phyloP scores from a whole-genome alignment of 805 yeast species.

The Starmerella stigmatis region DNA sequence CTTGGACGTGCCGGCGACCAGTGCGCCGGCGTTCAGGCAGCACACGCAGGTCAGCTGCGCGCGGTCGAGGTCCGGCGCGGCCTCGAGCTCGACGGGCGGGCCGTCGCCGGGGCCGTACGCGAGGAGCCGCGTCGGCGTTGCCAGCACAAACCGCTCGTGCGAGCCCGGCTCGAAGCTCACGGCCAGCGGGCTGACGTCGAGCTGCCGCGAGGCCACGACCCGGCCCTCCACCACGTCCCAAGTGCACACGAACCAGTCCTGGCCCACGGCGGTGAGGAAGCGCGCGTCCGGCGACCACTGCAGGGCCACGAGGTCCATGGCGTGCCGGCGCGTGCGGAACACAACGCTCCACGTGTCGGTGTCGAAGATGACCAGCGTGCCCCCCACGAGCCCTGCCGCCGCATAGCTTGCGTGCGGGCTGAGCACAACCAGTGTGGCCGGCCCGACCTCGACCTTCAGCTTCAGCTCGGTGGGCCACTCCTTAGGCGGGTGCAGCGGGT shows the following conservation, averaged over 20 bases:
- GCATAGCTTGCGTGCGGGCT: conserved; percentile 15
- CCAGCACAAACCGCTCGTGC: neutral
- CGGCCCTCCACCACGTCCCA: conserved; percentile 10
- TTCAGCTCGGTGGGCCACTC: conserved; percentile 18
- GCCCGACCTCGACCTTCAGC: conserved; percentile 12
- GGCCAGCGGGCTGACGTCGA: conserved; percentile 9
- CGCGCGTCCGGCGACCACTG: conserved; percentile 16
- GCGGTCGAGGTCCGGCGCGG: conserved; percentile 5
- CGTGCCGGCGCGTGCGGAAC: conserved; percentile 10
- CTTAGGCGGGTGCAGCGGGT: conserved; percentile 12
- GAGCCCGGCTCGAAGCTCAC: conserved; percentile 8
- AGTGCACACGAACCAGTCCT: conserved; percentile 17
- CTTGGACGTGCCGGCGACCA: conserved; percentile 13
- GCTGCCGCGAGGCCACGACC: conserved; percentile 4
- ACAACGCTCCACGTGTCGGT: conserved; percentile 14
- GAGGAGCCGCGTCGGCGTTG: neutral
- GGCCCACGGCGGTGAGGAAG: conserved; percentile 13
- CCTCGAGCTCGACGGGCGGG: neutral
- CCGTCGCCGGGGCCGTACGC: neutral
- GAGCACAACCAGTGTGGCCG: conserved; percentile 8
- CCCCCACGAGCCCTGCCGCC: conserved; percentile 15
- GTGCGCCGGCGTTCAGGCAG: neutral
- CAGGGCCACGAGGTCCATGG: conserved; percentile 5
- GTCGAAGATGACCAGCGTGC: conserved; percentile 16
- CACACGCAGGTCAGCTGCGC: conserved; percentile 1